These are phyloP conservation scores for Uncinocarpus reesii DNA, from an alignment of 2,329 filamentous ascomycete genomes.

Conservation along the genomic window DNA sequence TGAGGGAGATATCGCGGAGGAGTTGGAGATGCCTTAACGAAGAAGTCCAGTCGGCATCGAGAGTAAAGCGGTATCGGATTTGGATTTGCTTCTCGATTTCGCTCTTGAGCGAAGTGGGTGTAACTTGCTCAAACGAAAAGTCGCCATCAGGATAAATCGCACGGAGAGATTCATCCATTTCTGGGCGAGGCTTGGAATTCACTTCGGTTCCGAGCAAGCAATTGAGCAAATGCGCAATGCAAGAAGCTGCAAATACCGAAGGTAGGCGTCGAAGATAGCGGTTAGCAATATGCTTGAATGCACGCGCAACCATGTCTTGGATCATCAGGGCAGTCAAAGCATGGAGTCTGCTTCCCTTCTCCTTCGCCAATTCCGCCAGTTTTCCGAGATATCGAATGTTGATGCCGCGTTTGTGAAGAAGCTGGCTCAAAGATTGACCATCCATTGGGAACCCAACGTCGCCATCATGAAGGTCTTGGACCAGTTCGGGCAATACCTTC, in stretches of 20 bases:
- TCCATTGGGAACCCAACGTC: constrained; percentile 98
- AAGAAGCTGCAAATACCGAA: constrained; percentile 66
- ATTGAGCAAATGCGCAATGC: constrained; percentile 80
- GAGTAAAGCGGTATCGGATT: constrained; percentile 64
- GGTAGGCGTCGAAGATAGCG: constrained; percentile 70
- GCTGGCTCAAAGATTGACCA: constrained; percentile 74
- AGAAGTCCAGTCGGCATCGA: constrained; percentile 58
- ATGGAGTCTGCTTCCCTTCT: constrained; percentile 59
- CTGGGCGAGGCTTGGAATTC: constrained; percentile 66
- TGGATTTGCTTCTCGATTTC: constrained; percentile 62
- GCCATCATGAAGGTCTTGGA: constrained; percentile 79
- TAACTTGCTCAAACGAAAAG: constrained; percentile 68
- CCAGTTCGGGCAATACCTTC: constrained; percentile 69
- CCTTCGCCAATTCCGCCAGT: constrained; percentile 58
- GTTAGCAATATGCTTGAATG: constrained; percentile 86
- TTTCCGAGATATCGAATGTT: constrained; percentile 93
- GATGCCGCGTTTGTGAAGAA: constrained; percentile 93
- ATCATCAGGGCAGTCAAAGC: constrained; percentile 67
- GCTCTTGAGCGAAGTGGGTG: constrained; percentile 57
- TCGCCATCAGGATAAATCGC: constrained; percentile 71
- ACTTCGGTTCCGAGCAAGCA: constrained; percentile 71
- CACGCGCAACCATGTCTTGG: constrained; percentile 90
- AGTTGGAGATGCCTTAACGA: constrained; percentile 66
- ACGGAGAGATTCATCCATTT: constrained; percentile 64
- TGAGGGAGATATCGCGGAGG: constrained; percentile 77